Evolutionary conservation across 495 filamentous ascomycete genomes (phyloP).

Genomic region (Podospora pseudoanserina): DNA sequence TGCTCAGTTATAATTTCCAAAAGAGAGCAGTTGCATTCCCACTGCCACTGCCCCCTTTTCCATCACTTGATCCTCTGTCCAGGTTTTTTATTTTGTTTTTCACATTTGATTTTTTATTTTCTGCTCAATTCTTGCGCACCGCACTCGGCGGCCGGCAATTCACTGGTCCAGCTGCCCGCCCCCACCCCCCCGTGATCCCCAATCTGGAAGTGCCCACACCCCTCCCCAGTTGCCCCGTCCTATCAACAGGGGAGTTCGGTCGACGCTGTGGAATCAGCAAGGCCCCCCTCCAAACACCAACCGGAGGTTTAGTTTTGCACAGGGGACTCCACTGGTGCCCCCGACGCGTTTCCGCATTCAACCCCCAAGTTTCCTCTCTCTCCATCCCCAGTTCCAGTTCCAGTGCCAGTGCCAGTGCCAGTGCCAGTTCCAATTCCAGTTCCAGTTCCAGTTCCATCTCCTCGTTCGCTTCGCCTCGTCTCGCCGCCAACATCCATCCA

Average conservation of each 20-base stretch:
- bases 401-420: too few relatives aligned
- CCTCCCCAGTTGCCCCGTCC: conserved; percentile 4
- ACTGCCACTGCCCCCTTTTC: too few relatives aligned
- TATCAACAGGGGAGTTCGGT: conserved; percentile 17
- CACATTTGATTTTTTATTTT: not conserved
- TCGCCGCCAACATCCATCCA: conserved; percentile 5
- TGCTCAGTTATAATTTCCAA: not conserved
- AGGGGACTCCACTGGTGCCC: conserved; percentile 21
- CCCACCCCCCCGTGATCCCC: too few relatives aligned
- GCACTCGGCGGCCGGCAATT: not conserved
- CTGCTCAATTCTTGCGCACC: not conserved
- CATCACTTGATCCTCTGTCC: too few relatives aligned
- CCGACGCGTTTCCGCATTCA: conserved; percentile 15
- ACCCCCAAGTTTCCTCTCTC: conserved; percentile 5
- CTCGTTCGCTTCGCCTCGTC: conserved; percentile 7
- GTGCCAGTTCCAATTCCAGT: not conserved
- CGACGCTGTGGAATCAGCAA: conserved; percentile 6
- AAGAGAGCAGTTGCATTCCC: not conserved
- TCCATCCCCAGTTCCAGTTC: not conserved
- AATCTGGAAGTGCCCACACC: too few relatives aligned
- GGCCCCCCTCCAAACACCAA: conserved; percentile 9
- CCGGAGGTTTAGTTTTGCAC: conserved; percentile 29
- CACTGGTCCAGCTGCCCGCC: conserved; percentile 1
- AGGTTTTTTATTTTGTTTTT: not conserved
- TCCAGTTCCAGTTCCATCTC: not conserved